Conservation (phyloP, 192 early-diverging fungal species). For the Pilaira anomala region DNA sequence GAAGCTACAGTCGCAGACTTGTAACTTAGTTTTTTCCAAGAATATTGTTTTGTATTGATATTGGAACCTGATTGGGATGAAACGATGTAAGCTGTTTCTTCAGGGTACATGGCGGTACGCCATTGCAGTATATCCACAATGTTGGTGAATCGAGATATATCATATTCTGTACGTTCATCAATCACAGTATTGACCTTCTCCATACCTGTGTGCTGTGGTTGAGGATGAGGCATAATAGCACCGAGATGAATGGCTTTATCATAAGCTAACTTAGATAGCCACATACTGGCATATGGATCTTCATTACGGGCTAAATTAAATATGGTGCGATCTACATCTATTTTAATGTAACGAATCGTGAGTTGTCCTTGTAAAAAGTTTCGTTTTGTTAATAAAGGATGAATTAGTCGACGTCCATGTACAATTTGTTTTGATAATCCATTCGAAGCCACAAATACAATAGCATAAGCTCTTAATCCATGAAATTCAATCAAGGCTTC, state of each 20-base stretch:
- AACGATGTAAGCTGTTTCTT: constrained; percentile 59
- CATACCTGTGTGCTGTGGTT: constrained; percentile 69
- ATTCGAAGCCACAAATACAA: constrained; percentile 55
- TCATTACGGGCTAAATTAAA: constrained; percentile 60
- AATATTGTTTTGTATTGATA: constrained; percentile 59
- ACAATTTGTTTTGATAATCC: constrained; percentile 67
- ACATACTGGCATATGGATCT: constrained; percentile 40
- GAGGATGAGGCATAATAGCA: constrained; percentile 32
- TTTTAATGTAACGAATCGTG: constrained; percentile 49
- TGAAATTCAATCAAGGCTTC: constrained; percentile 56
- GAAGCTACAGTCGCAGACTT: constrained; percentile 65
- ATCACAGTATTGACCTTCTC: constrained; percentile 57
- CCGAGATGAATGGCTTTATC: constrained; percentile 28
- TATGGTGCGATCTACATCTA: constrained; percentile 58
- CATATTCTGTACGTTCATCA: constrained; percentile 69
- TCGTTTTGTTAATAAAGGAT: constrained; percentile 62
- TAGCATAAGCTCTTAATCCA: constrained; percentile 59
- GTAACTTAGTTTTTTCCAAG: constrained; percentile 66
- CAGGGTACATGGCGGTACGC: constrained; percentile 60
- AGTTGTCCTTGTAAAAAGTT: constrained; percentile 63
- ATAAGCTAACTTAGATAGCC: constrained; percentile 41
- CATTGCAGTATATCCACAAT: constrained; percentile 73
- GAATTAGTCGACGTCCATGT: constrained; percentile 64
- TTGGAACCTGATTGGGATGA: constrained; percentile 51
- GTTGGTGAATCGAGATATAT: constrained; percentile 64